Base-by-base conservation (phyloP, 2,329 filamentous ascomycete genomes). In the Neurospora crassa region DNA sequence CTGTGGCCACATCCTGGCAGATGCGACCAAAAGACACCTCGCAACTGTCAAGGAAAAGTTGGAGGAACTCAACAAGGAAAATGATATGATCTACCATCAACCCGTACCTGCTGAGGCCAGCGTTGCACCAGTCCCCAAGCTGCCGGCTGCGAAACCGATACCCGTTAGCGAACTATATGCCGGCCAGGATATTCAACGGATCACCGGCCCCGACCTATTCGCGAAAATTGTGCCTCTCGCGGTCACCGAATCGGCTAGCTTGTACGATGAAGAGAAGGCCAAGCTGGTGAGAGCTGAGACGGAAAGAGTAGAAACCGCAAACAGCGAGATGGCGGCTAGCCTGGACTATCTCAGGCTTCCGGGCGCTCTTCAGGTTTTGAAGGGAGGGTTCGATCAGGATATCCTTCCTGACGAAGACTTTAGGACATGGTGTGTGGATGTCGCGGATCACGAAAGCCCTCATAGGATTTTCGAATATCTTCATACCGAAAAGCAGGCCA, bases 261-360 rank as follows among this genome's bases (percentile, higher is more conserved):
- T 98, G 76, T 99, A 99, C 79, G 96, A 98, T 74, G 96, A 99
- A 81, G 96, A 99, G 80, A 99, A 99, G 82, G 96, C 96, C 14
- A 98, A 99, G 80, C 83, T 99, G 71, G 90, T 97, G 53, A 89
- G 96, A 71, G 95, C 95, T 2, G 96, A 99, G 81, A 94, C 93
- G 0, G 96, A 99, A 80, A 90, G 93, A 75, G 94, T 97, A 1
- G 95, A 98, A 76, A 90, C 91, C 42, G 95, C 96, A 18, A 96
- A 98, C 76, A 90, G 94, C 70, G 96, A 99, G 81, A 96, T 99
- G 92, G 95, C 92, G 2, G 93, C 96, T 18, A 97, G 94, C 76
- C 82, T 99, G 72, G 95, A 98, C 79, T 98, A 98, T 78, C 83
- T 99, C 47, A 93, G 96, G 77, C 85, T 99, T 14, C 96, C 96